phyloP scores from a whole-genome alignment of 169 alveolate genomes.

The Prorocentrum cordatum region DNA sequence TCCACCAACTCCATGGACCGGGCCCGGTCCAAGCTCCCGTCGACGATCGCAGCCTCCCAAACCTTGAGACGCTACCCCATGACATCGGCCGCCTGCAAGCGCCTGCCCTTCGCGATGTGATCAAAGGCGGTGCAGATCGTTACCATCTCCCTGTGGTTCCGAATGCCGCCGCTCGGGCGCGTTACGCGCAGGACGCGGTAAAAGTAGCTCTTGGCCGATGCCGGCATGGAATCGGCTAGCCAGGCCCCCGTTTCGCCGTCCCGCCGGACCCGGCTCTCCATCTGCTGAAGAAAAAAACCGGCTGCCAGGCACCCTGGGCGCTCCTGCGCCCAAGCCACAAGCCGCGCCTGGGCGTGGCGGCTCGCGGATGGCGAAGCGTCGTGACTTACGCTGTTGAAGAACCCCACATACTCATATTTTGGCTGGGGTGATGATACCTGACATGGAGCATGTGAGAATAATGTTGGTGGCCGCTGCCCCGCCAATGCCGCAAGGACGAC shows the following conservation, averaged over 20 bases:
- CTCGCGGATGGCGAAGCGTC: too few relatives aligned
- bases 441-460: too few relatives aligned
- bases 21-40: neutral
- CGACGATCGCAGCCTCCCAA: neutral
- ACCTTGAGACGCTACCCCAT: neutral
- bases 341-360: too few relatives aligned
- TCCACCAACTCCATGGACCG: neutral
- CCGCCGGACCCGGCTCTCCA: neutral
- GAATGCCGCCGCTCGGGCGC: neutral
- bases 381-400: too few relatives aligned
- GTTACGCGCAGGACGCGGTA: neutral
- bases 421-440: too few relatives aligned
- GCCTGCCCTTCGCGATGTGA: neutral
- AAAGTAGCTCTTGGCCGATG: neutral
- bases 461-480: too few relatives aligned
- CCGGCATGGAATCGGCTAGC: neutral
- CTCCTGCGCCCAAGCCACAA: neutral
- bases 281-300: neutral
- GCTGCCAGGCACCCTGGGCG: conserved; percentile 12
- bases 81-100: neutral
- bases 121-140: neutral
- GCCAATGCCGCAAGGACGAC: too few relatives aligned
- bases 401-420: too few relatives aligned
- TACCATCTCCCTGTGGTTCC: neutral
- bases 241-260: neutral